These are phyloP conservation scores for Linum tenue DNA, from an alignment of 345 rosid species.

Conservation along the genomic window DNA sequence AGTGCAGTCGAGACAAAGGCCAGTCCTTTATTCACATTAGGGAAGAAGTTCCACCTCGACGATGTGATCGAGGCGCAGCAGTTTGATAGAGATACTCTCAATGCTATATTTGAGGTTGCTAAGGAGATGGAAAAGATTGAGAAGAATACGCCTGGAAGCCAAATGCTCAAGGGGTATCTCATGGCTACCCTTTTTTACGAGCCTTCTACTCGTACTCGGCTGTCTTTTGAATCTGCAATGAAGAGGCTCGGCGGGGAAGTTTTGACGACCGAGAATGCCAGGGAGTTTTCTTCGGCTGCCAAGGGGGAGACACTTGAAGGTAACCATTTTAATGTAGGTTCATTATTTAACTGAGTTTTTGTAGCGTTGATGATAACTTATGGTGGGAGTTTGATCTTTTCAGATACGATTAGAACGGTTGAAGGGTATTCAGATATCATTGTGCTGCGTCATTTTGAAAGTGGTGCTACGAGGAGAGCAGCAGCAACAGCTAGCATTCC, in stretches of 20 bases:
- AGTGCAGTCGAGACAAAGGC: constrained; percentile 30
- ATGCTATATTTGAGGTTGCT: constrained; percentile 71
- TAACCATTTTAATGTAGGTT: constrained; percentile 12
- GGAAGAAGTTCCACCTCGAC: constrained; percentile 62
- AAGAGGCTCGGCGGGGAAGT: constrained; percentile 93
- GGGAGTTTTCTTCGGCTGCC: constrained; percentile 91
- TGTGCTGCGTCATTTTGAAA: constrained; percentile 93
- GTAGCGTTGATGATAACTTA: neutral
- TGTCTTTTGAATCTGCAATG: constrained; percentile 97
- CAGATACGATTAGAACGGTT: constrained; percentile 85
- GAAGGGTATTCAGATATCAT: constrained; percentile 90
- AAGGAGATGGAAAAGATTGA: constrained; percentile 77
- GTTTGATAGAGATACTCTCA: constrained; percentile 69
- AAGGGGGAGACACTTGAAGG: constrained; percentile 99
- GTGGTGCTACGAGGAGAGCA: constrained; percentile 91
- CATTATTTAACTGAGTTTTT: neutral
- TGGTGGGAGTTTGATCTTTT: constrained; percentile 18
- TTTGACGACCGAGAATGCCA: constrained; percentile 87
- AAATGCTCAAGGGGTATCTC: constrained; percentile 68
- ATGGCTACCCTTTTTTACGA: constrained; percentile 96
- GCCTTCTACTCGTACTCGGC: constrained; percentile 95
- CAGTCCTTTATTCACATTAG: constrained; percentile 13
- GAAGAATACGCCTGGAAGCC: constrained; percentile 63
- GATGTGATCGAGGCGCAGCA: constrained; percentile 94
- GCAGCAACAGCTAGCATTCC: constrained; percentile 82